Percentiles rank a stretch among this genome's conserved stretches.
Conservation (phyloP, 768 basidiomycete genomes). For the Coprinopsis cinerea region DNA sequence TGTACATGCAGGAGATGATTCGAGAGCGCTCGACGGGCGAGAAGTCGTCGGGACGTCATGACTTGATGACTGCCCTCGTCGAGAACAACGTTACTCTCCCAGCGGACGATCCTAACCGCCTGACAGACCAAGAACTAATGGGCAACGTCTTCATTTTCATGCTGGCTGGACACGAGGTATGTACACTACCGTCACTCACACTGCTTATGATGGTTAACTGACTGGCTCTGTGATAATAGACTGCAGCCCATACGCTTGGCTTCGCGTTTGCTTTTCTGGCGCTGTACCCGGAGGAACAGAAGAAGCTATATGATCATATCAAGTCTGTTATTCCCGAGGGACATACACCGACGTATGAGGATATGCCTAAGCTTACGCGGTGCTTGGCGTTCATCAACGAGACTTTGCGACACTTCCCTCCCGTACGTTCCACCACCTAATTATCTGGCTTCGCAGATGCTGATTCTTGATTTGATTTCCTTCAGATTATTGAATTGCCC, state of each 20-base stretch:
- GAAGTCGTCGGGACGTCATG: background rate
- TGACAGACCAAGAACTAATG: slow-evolving; percentile 4
- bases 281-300: slow-evolving; percentile 31
- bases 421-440: no score
- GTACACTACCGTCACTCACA: background rate
- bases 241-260: slow-evolving; percentile 28
- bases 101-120: background rate
- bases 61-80: slow-evolving; percentile 35
- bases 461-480: no score
- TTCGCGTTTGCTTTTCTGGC: slow-evolving; percentile 37
- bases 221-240: slow-evolving; percentile 20
- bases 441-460: no score
- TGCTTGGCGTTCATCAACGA: no score
- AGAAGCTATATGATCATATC: slow-evolving; percentile 30
- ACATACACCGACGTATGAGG: slow-evolving; percentile 26
- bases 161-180: slow-evolving; percentile 58
- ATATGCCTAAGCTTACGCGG: no score
- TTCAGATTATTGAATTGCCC: no score
- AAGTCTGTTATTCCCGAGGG: slow-evolving; percentile 26
- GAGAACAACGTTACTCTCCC: slow-evolving; percentile 25
- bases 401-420: no score
- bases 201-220: background rate
- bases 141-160: slow-evolving; percentile 47
- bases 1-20: background rate
- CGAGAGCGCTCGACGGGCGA: background rate